These are phyloP conservation scores for Geotrichum candidum DNA, from an alignment of 1,139 yeast genomes.

Conservation along the genomic window DNA sequence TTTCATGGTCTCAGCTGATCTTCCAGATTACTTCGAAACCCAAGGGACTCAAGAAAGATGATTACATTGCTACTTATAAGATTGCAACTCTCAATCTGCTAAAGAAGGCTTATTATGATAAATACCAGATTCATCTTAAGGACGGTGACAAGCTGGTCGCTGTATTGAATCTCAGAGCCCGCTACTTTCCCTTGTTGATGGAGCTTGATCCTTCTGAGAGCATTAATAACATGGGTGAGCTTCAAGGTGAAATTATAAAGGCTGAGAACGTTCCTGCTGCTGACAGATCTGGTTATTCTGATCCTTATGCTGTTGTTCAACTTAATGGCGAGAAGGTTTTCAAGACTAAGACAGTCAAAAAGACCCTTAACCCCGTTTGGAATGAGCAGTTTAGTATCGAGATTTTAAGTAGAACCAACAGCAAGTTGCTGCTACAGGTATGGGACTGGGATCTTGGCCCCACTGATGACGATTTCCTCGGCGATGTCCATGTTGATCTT, in stretches of 20 bases:
- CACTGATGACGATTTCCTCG: slow-evolving; percentile 74
- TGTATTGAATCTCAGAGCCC: slow-evolving; percentile 52
- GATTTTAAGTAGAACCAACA: slow-evolving; percentile 55
- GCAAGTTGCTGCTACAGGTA: slow-evolving; percentile 52
- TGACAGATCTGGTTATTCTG: slow-evolving; percentile 87
- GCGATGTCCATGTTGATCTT: slow-evolving; percentile 57
- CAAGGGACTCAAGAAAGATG: slow-evolving; percentile 48
- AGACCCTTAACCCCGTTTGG: slow-evolving; percentile 84
- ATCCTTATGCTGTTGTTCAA: slow-evolving; percentile 72
- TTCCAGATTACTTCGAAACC: slow-evolving; percentile 53
- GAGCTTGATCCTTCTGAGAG: slow-evolving; percentile 70
- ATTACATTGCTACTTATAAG: slow-evolving; percentile 55
- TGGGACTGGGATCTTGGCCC: slow-evolving; percentile 93
- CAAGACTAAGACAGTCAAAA: slow-evolving; percentile 77
- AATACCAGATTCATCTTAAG: slow-evolving; percentile 48
- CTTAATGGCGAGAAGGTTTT: slow-evolving; percentile 57
- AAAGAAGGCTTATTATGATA: slow-evolving; percentile 56
- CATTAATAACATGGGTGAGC: slow-evolving; percentile 66
- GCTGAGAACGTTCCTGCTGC: slow-evolving; percentile 76
- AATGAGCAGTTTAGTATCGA: slow-evolving; percentile 56
- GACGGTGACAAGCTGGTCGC: slow-evolving; percentile 50
- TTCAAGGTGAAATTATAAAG: slow-evolving; percentile 55
- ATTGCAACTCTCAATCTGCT: slow-evolving; percentile 66
- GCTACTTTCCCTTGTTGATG: slow-evolving; percentile 70
- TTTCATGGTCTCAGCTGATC: slow-evolving; percentile 63